Evolutionary conservation across 2,329 filamentous ascomycete species (phyloP).

Genomic region (Trichoderma polysporum): DNA sequence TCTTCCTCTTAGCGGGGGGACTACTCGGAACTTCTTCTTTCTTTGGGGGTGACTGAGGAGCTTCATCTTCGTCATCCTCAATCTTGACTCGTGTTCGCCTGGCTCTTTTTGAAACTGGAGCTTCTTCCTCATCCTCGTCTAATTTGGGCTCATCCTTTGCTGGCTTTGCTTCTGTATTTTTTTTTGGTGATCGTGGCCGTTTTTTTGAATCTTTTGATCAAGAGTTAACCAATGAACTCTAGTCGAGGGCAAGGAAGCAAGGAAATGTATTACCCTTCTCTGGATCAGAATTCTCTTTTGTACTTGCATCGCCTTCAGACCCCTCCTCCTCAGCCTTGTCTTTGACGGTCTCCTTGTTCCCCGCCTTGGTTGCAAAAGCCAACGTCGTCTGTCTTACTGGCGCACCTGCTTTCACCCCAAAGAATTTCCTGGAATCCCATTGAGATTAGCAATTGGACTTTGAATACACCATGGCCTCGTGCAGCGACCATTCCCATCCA

Average conservation of each 20-base stretch:
- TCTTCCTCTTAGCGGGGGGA: slow-evolving; percentile 24
- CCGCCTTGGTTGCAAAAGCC: slow-evolving; percentile 65
- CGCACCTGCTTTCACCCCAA: slow-evolving; percentile 57
- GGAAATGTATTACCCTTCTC: slow-evolving; percentile 37
- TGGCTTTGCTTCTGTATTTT: slow-evolving; percentile 1
- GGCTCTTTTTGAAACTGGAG: slow-evolving; percentile 59
- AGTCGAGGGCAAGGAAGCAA: background rate
- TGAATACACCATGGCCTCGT: background rate
- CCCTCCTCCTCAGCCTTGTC: slow-evolving; percentile 30
- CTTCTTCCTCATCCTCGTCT: slow-evolving; percentile 55
- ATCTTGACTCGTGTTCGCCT: slow-evolving; percentile 48
- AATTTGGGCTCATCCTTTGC: slow-evolving; percentile 33
- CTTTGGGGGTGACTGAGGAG: slow-evolving; percentile 38
- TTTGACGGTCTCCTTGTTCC: slow-evolving; percentile 37
- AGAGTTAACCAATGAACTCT: background rate
- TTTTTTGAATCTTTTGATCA: slow-evolving; percentile 45
- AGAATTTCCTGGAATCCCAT: slow-evolving; percentile 70
- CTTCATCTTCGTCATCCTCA: slow-evolving; percentile 52
- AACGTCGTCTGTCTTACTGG: slow-evolving; percentile 76
- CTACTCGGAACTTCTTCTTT: slow-evolving; percentile 23
- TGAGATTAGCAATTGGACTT: slow-evolving; percentile 1
- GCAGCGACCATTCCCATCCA: slow-evolving; percentile 19
- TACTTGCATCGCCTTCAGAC: slow-evolving; percentile 26
- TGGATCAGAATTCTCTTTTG: slow-evolving; percentile 41
- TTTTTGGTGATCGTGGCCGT: slow-evolving; percentile 35